Conservation (phyloP, 169 alveolate species). For the Perkinsus chesapeaki region DNA sequence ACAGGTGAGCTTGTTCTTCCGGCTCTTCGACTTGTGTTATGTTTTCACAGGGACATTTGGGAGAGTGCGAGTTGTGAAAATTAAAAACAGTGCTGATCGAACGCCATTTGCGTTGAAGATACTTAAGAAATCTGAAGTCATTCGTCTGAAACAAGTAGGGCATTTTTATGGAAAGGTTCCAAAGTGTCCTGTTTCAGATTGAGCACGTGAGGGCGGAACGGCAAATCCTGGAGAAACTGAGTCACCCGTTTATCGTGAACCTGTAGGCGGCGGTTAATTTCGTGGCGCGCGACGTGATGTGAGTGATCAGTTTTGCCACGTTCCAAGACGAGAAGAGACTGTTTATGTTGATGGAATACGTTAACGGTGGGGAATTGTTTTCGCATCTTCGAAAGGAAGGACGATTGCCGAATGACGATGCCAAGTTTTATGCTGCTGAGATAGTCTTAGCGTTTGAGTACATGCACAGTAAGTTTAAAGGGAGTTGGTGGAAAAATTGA, state of each 20-base stretch:
- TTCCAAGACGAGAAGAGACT: constrained; percentile 71
- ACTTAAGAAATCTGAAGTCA: constrained; percentile 46
- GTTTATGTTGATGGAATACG: constrained; percentile 83
- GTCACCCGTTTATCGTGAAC: constrained; percentile 52
- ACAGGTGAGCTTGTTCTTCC: not conserved
- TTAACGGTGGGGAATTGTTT: constrained; percentile 90
- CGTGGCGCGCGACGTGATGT: not conserved
- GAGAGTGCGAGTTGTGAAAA: constrained; percentile 26
- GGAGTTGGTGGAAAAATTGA: not conserved
- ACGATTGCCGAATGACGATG: constrained; percentile 77
- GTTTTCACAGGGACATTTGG: not conserved
- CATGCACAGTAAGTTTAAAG: constrained; percentile 59
- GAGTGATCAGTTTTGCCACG: constrained; percentile 32
- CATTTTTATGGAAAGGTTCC: not conserved
- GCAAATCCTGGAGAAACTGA: constrained; percentile 35
- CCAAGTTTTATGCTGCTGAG: constrained; percentile 86
- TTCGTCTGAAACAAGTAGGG: constrained; percentile 42
- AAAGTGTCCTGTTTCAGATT: not conserved
- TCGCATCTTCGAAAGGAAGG: constrained; percentile 77
- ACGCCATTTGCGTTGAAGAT: constrained; percentile 64
- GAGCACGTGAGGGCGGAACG: constrained; percentile 47
- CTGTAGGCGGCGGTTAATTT: constrained; percentile 1
- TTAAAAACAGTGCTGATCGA: constrained; percentile 39
- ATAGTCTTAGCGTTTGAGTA: constrained; percentile 83
- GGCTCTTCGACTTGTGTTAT: not conserved